phyloP scores from a whole-genome alignment of 352 stramenopile species.

The Phytopythium chamaehyphon region DNA sequence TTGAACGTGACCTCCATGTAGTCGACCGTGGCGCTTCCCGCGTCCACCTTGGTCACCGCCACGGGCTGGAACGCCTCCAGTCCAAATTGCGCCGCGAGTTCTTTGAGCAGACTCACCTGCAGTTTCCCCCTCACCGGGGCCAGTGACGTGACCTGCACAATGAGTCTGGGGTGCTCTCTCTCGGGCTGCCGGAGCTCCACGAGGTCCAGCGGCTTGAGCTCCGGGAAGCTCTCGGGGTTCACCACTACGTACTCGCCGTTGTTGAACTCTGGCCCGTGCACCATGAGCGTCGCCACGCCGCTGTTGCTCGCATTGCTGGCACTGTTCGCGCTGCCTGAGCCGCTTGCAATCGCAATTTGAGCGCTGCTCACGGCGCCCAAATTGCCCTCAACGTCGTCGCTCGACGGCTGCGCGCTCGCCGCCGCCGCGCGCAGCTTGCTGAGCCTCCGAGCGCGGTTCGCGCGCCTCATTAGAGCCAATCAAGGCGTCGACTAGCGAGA shows the following conservation, averaged over 20 bases:
- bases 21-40: conserved; percentile 55
- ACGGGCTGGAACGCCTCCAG: conserved; percentile 63
- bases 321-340: conserved; percentile 26
- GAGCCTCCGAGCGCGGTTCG: conserved; percentile 1
- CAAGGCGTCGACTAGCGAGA: not conserved
- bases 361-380: not conserved
- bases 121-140: conserved; percentile 64
- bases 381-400: not conserved
- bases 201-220: conserved; percentile 51
- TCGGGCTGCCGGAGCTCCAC: conserved; percentile 62
- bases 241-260: conserved; percentile 64
- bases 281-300: conserved; percentile 52
- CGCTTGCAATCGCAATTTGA: not conserved
- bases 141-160: conserved; percentile 63
- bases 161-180: conserved; percentile 47
- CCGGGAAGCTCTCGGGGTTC: conserved; percentile 69
- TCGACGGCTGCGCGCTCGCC: not conserved
- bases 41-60: conserved; percentile 51
- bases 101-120: conserved; percentile 73
- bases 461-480: conserved; percentile 2
- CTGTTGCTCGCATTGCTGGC: conserved; percentile 27
- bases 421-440: not conserved
- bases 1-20: conserved; percentile 89
- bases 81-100: conserved; percentile 68
- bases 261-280: conserved; percentile 70